phyloP scores from a whole-genome alignment of 1,284 basidiomycete species.

The Sanghuangporus weigelae region DNA sequence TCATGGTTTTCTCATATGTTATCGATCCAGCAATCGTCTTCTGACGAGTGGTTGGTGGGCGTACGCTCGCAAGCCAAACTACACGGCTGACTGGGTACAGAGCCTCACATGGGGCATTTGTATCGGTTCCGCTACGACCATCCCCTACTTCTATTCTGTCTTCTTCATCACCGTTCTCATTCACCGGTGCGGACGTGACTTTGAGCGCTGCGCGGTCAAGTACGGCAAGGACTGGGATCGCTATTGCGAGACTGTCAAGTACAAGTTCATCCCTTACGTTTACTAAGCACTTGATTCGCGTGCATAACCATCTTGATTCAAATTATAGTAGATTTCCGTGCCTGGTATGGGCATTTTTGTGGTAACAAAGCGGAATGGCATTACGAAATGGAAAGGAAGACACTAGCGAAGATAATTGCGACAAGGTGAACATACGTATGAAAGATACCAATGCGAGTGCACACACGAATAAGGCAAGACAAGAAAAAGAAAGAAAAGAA shows the following conservation, averaged over 20 bases:
- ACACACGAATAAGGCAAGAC: background rate
- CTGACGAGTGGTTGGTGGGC: slow-evolving; percentile 88
- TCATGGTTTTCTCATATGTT: slow-evolving; percentile 12
- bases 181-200: slow-evolving; percentile 87
- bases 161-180: slow-evolving; percentile 90
- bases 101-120: slow-evolving; percentile 88
- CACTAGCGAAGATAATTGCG: background rate
- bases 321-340: too few species aligned
- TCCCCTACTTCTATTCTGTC: slow-evolving; percentile 93
- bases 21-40: slow-evolving; percentile 60
- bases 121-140: slow-evolving; percentile 78
- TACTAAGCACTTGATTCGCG: slow-evolving; percentile 33
- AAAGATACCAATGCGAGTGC: background rate
- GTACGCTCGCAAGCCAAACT: slow-evolving; percentile 87
- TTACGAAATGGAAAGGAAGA: background rate
- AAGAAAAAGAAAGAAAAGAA: background rate
- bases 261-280: slow-evolving; percentile 81
- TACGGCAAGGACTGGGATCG: slow-evolving; percentile 95
- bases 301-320: too few species aligned
- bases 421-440: background rate
- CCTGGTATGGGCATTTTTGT: too few species aligned
- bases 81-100: slow-evolving; percentile 86
- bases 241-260: slow-evolving; percentile 83
- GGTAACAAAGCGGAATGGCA: background rate
- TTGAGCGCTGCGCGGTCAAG: slow-evolving; percentile 89